These are phyloP conservation scores for Schwanniomyces polymorphus DNA, from an alignment of 805 yeast genomes.

Conservation along the genomic window DNA sequence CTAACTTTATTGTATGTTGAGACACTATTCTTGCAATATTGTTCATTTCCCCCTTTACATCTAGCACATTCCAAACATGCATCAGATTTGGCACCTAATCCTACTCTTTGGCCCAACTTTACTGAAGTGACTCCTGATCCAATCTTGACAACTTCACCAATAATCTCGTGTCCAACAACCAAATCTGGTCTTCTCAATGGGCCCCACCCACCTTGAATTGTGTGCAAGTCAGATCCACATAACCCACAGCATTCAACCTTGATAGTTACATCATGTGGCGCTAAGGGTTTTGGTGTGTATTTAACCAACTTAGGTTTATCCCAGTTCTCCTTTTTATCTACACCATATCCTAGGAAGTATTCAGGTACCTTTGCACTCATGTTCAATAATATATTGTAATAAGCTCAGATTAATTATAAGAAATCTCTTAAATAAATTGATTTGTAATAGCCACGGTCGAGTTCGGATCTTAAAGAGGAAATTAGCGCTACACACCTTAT, in stretches of 20 bases:
- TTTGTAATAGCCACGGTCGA: too few relatives aligned
- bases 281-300: constrained; percentile 25
- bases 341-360: constrained; percentile 32
- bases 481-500: too few relatives aligned
- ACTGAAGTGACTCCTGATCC: constrained; percentile 54
- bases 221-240: constrained; percentile 63
- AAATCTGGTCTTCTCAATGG: constrained; percentile 31
- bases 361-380: constrained; percentile 14
- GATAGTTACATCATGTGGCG: constrained; percentile 49
- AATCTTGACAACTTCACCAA: constrained; percentile 59
- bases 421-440: too few relatives aligned
- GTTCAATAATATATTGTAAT: not conserved
- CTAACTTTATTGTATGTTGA: constrained; percentile 53
- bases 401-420: too few relatives aligned
- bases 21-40: constrained; percentile 51
- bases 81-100: constrained; percentile 69
- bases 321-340: constrained; percentile 29
- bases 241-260: constrained; percentile 64
- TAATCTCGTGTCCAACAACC: constrained; percentile 64
- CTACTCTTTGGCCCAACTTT: constrained; percentile 74
- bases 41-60: constrained; percentile 42
- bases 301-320: constrained; percentile 31
- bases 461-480: too few relatives aligned
- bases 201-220: constrained; percentile 56
- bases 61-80: constrained; percentile 64